phyloP scores from a whole-genome alignment of 176 grass and related monocot genomes.

The Cenchrus fungigraminus region DNA sequence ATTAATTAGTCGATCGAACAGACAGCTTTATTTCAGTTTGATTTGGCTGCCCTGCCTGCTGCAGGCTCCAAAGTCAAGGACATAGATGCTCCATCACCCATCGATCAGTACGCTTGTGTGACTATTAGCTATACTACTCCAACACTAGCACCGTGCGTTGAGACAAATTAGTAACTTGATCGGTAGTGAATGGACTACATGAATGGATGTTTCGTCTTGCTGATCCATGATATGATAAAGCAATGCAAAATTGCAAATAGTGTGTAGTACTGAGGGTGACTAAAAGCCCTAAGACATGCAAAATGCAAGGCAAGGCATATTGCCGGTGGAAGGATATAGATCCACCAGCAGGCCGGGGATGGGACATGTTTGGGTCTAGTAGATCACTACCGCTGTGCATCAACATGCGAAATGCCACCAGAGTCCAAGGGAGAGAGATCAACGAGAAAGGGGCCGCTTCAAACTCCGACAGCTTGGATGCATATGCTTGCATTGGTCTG shows the following conservation, averaged over 20 bases:
- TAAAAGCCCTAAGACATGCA: not conserved
- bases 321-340: slow-evolving; percentile 3
- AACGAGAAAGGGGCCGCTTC: not conserved
- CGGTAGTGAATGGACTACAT: not conserved
- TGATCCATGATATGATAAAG: not conserved
- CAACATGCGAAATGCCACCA: slow-evolving; percentile 38
- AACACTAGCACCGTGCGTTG: not conserved
- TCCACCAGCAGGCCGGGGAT: not conserved
- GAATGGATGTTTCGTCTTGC: not conserved
- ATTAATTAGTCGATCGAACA: too few species aligned
- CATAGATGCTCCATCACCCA: not conserved
- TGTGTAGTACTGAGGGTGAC: not conserved
- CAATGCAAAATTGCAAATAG: not conserved
- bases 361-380: too few species aligned
- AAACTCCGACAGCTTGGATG: slow-evolving; percentile 31
- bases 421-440: slow-evolving; percentile 37
- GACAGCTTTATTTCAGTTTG: too few species aligned
- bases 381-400: not conserved
- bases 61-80: not conserved
- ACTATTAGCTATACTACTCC: not conserved
- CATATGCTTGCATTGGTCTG: slow-evolving; percentile 24
- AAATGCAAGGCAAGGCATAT: not conserved
- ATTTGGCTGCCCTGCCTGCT: too few species aligned
- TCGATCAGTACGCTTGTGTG: not conserved
- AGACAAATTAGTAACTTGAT: not conserved